Evolutionary conservation across 345 rosid species (phyloP).

Genomic region (Adansonia digitata): DNA sequence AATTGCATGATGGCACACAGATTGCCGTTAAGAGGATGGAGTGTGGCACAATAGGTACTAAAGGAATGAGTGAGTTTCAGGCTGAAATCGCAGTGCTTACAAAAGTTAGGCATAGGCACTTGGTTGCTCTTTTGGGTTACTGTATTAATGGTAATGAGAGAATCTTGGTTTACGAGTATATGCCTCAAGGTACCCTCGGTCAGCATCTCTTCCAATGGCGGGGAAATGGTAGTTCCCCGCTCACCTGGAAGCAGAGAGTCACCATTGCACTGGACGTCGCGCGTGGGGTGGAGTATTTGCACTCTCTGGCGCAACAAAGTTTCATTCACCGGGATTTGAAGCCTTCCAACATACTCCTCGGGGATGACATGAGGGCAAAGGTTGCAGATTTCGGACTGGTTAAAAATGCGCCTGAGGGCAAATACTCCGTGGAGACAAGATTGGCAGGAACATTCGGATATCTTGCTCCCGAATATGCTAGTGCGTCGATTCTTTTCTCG

Average conservation of each 20-base stretch:
- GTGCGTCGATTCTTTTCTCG: constrained; percentile 29
- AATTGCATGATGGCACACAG: constrained; percentile 74
- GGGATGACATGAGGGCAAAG: constrained; percentile 92
- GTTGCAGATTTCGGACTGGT: constrained; percentile 94
- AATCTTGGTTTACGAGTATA: constrained; percentile 78
- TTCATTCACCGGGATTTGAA: constrained; percentile 90
- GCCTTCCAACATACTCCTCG: constrained; percentile 81
- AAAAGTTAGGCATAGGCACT: constrained; percentile 84
- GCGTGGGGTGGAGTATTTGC: constrained; percentile 78
- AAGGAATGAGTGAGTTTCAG: constrained; percentile 80
- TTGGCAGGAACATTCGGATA: constrained; percentile 93
- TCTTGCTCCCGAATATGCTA: too few species aligned
- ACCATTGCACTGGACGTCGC: constrained; percentile 79
- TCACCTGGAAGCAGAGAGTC: constrained; percentile 79
- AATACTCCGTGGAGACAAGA: constrained; percentile 74
- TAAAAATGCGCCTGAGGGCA: constrained; percentile 81
- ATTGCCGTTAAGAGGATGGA: constrained; percentile 90
- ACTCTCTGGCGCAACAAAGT: too few species aligned
- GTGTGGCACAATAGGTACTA: constrained; percentile 45
- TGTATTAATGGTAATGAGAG: constrained; percentile 77
- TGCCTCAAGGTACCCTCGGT: constrained; percentile 77
- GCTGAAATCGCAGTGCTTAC: constrained; percentile 85
- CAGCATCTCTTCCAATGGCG: constrained; percentile 66
- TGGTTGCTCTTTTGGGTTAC: constrained; percentile 80
- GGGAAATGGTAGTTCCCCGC: constrained; percentile 37